Percentiles rank a stretch among this genome's conserved stretches.
These are phyloP conservation scores for Poa pratensis DNA, from an alignment of 176 grass and related monocot species.

Conservation along the genomic window DNA sequence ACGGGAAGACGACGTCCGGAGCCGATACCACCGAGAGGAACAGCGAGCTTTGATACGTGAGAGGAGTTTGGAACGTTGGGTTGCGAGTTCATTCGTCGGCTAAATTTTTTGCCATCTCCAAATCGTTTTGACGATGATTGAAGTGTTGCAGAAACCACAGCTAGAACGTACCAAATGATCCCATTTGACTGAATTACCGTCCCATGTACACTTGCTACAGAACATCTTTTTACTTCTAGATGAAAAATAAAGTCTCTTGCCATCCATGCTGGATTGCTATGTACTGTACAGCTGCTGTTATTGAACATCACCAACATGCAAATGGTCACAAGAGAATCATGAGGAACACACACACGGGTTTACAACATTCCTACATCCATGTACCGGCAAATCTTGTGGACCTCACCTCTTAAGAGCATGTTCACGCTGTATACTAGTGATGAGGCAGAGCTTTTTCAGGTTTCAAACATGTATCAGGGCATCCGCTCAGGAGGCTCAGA, in stretches of 20 bases:
- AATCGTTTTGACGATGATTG: too few relatives aligned
- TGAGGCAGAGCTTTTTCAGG: not conserved
- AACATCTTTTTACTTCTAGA: not conserved
- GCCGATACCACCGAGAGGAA: conserved; percentile 3
- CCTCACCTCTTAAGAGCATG: not conserved
- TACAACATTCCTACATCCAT: not conserved
- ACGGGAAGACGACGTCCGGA: conserved; percentile 61
- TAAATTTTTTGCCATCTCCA: too few relatives aligned
- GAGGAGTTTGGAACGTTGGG: not conserved
- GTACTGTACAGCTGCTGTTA: not conserved
- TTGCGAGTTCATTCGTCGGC: not conserved
- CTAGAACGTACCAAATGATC: not conserved
- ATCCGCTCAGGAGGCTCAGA: too few relatives aligned
- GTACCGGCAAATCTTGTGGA: not conserved
- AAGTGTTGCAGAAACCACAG: too few relatives aligned
- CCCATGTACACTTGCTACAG: not conserved
- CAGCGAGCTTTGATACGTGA: conserved; percentile 56
- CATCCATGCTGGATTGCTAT: not conserved
- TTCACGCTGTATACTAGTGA: too few relatives aligned
- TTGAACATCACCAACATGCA: not conserved
- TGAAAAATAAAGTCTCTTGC: too few relatives aligned
- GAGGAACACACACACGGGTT: not conserved
- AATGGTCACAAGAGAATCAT: not conserved
- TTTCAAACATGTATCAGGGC: not conserved
- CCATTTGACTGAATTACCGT: too few relatives aligned